Evolutionary conservation across 2,329 filamentous ascomycete species (phyloP).

Genomic region (Rutstroemia sp.): DNA sequence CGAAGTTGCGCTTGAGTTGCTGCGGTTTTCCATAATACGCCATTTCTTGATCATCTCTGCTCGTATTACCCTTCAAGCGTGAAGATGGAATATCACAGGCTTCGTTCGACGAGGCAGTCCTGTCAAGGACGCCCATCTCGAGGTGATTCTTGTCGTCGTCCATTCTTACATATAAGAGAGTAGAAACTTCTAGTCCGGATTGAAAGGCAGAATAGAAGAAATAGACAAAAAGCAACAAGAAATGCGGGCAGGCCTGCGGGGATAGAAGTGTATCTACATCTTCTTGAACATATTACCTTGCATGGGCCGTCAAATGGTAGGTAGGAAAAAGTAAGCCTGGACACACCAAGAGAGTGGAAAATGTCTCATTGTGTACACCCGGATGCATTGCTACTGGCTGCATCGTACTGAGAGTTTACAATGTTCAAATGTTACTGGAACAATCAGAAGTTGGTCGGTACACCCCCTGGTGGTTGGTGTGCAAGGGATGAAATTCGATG

Average conservation of each 20-base stretch:
- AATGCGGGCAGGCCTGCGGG: neutral
- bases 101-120: conserved; percentile 12
- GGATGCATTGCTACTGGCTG: neutral
- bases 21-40: conserved; percentile 23
- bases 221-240: neutral
- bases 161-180: conserved; percentile 10
- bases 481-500: too few species aligned
- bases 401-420: neutral
- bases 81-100: conserved; percentile 9
- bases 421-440: too few species aligned
- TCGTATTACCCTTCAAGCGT: conserved; percentile 12
- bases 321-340: neutral
- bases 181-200: neutral
- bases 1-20: conserved; percentile 31
- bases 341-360: neutral
- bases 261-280: neutral
- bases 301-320: conserved; percentile 1
- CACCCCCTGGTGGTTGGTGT: too few species aligned
- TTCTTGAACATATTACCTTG: neutral
- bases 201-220: neutral
- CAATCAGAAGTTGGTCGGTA: too few species aligned
- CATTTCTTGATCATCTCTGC: conserved; percentile 21
- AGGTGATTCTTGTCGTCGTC: conserved; percentile 9
- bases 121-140: conserved; percentile 8
- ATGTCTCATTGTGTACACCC: neutral